These are phyloP conservation scores for Ustilago cynodontis DNA, from an alignment of 1,284 basidiomycete species.

Conservation along the genomic window DNA sequence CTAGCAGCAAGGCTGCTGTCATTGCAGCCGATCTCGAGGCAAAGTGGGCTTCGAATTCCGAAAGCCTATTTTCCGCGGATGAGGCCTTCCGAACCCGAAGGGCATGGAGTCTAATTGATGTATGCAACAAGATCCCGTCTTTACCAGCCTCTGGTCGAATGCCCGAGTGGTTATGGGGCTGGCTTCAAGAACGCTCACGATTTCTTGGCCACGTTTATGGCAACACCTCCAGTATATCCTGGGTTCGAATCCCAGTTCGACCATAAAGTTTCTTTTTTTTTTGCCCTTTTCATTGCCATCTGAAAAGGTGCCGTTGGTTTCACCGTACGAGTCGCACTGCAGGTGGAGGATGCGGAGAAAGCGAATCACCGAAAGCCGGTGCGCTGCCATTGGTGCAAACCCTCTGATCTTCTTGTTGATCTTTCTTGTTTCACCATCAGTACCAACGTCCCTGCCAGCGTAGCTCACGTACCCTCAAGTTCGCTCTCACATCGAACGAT, in stretches of 20 bases:
- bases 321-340: conserved; percentile 12
- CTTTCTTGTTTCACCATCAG: neutral
- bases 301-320: neutral
- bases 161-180: conserved; percentile 59
- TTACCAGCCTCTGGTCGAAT: conserved; percentile 36
- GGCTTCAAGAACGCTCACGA: conserved; percentile 41
- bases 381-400: conserved; percentile 6
- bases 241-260: conserved; percentile 59
- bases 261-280: conserved; percentile 31
- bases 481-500: too few species aligned
- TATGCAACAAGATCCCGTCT: neutral
- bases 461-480: too few species aligned
- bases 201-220: conserved; percentile 52
- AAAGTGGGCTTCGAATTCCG: neutral
- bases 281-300: neutral
- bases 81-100: too few species aligned
- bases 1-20: too few species aligned
- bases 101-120: neutral
- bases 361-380: conserved; percentile 5
- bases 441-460: conserved; percentile 2
- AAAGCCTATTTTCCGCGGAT: conserved; percentile 1
- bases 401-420: conserved; percentile 3
- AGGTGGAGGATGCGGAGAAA: conserved; percentile 22
- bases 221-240: conserved; percentile 53
- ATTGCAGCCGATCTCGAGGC: too few species aligned